A percentile compares a stretch with the other conserved stretches of the same genome.
Evolutionary conservation across 352 stramenopile genomes (phyloP).

Genomic region (Phytopythium aichiense): DNA sequence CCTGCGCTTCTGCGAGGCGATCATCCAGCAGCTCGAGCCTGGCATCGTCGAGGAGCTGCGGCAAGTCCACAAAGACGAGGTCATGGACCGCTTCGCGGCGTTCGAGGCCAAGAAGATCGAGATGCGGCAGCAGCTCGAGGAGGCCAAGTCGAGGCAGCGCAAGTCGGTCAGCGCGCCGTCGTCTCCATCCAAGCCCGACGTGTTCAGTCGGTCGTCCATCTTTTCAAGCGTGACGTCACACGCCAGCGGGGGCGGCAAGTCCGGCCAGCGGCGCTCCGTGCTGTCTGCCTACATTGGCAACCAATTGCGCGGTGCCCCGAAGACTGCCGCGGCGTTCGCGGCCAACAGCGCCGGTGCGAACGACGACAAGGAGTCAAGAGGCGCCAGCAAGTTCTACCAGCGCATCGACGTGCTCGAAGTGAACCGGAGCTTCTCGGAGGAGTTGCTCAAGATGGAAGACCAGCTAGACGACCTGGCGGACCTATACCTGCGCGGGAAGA

Average conservation of each 20-base stretch:
- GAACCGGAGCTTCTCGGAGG: conserved; percentile 58
- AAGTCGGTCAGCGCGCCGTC: conserved; percentile 34
- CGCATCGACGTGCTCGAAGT: conserved; percentile 66
- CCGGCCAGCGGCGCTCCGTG: conserved; percentile 10
- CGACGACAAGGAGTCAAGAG: conserved; percentile 38
- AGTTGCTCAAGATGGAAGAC: conserved; percentile 78
- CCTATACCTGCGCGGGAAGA: conserved; percentile 71
- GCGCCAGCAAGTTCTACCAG: conserved; percentile 49
- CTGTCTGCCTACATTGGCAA: conserved; percentile 71
- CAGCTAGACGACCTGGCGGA: conserved; percentile 68
- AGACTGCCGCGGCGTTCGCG: not conserved
- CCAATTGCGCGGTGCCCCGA: conserved; percentile 37
- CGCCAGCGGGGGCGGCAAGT: conserved; percentile 19
- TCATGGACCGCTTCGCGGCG: conserved; percentile 73
- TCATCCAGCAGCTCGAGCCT: conserved; percentile 68
- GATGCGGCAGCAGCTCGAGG: conserved; percentile 78
- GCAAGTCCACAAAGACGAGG: conserved; percentile 73
- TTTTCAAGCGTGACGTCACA: conserved; percentile 18
- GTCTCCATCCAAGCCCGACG: conserved; percentile 54
- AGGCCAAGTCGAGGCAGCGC: conserved; percentile 51
- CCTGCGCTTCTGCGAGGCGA: conserved; percentile 51
- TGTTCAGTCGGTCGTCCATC: conserved; percentile 29
- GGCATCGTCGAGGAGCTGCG: conserved; percentile 73
- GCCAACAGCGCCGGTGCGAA: conserved; percentile 12
- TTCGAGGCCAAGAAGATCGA: conserved; percentile 85